Evolutionary conservation across 2,329 filamentous ascomycete genomes (phyloP), one percentile per base, ranked within the genome.

Genomic region (Akanthomyces lecanii): DNA sequence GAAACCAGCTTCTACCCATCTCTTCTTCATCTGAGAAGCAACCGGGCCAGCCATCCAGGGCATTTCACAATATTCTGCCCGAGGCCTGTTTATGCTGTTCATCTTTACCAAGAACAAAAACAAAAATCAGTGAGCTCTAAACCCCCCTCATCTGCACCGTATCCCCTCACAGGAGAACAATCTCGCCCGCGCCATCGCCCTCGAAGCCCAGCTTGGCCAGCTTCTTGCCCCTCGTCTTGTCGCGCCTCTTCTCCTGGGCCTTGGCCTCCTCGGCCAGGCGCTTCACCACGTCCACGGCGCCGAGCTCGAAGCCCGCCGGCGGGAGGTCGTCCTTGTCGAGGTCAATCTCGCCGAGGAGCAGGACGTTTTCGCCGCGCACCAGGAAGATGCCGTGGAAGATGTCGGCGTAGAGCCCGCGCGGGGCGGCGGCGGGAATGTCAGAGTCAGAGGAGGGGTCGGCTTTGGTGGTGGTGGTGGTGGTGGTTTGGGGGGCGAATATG

Each of bases 301-400:
- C 92, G 66, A 75, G 72, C 70, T 85, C 79, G 66, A 89, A 92
- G 38, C 88, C 86, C 1, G 91, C 92, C 16, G 92, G 82, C 21
- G 91, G 81, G 64, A 96, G 88, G 75, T 99, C 95, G 76, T 99
- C 95, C 72, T 90, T 92, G 79, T 99, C 95, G 28, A 99, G 85
- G 74, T 99, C 95, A 70, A 99, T 96, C 77, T 98, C 96, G 44
- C 95, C 95, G 21, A 98, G 84, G 51, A 99, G 81, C 58, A 97
- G 82, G n/a, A 99, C 95, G 75, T 99, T 99, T 79, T 99, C 95
- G 68, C 95, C 95, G 64, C 95, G 85, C 52, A 99, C 91, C 42
- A 98, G 85, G 78, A 95, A 98, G 66, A 96, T 87, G 56, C 95
- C 95, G 63, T 92, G 87, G 12, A 87, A 82, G 65, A 96, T 85